Base-by-base conservation (phyloP, 129 eudicot genomes). In the Centella asiatica region DNA sequence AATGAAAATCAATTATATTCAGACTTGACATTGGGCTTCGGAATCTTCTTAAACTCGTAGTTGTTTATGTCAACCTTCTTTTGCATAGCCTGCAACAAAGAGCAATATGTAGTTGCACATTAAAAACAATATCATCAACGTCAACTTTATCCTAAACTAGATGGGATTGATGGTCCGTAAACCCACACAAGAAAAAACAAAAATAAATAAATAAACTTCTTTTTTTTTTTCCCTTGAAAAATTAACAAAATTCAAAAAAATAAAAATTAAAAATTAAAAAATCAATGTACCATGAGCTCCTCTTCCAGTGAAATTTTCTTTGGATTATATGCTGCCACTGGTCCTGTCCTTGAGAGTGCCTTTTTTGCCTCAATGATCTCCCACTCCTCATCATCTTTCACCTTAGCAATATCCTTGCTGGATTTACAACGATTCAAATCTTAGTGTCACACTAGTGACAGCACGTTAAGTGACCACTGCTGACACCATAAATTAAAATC, bases 381-480 rank as follows among this genome's bases (percentile, higher is more conserved):
- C 97, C 95, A 90, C 65, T 86, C 95, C 46, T 83, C 76, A 68
- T 90, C 97, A 42, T 90, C 97, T 66, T 86, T 92, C 67, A 84
- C 99, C 76, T 87, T 92, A 18, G 95, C 90, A 58, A 92, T 87
- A 78, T 92, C 99, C 85, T 92, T 92, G 74, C 99, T 87, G 80
- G 50, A 77, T 50, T 25, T 48, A 40, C 60, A 60, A 69, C n/a
- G 2, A 22, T 56, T 26, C 48, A 40, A 15, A 34, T 14, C 60
- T 63, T 49, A 64, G n/a, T n/a, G n/a, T n/a, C n/a, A n/a, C n/a
- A n/a, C n/a, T n/a, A n/a, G n/a, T n/a, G n/a, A n/a, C n/a, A n/a
- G n/a, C n/a, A n/a, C n/a, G n/a, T n/a, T n/a, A n/a, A n/a, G n/a
- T n/a, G n/a, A n/a, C n/a, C n/a, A n/a, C n/a, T n/a, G n/a, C n/a